Evolutionary conservation across 257 asterid genomes (phyloP).

Genomic region (Nicotiana undulata): DNA sequence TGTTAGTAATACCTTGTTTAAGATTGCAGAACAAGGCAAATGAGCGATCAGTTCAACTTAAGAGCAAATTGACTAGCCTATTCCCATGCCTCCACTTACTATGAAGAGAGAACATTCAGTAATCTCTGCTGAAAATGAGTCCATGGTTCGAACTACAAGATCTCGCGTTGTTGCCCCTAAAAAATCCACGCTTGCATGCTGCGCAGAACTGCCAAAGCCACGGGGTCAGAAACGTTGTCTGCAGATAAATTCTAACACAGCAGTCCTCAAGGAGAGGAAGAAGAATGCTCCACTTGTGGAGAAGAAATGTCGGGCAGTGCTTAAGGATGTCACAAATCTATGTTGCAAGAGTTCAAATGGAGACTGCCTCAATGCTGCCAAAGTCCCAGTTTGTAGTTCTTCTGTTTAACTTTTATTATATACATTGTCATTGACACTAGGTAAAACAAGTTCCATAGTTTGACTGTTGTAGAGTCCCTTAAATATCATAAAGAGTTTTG

Average conservation of each 20-base stretch:
- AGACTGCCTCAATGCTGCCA: constrained; percentile 40
- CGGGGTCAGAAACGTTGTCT: constrained; percentile 34
- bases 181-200: constrained; percentile 1
- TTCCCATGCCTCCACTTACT: not conserved
- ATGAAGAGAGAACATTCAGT: constrained; percentile 17
- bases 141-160: constrained; percentile 60
- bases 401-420: not conserved
- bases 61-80: constrained; percentile 13
- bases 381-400: constrained; percentile 42
- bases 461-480: not conserved
- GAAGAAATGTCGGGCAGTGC: constrained; percentile 65
- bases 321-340: constrained; percentile 76
- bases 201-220: constrained; percentile 37
- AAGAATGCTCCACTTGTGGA: constrained; percentile 22
- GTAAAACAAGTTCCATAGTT: not conserved
- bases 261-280: constrained; percentile 39
- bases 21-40: constrained; percentile 37
- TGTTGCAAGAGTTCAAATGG: constrained; percentile 34
- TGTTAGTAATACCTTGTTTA: constrained; percentile 41
- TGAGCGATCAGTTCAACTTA: constrained; percentile 23
- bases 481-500: not conserved
- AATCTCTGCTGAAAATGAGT: constrained; percentile 3
- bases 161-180: constrained; percentile 68
- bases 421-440: not conserved
- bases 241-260: constrained; percentile 49